Evolutionary conservation across 345 rosid species (phyloP).

Genomic region (Gossypium turneri): DNA sequence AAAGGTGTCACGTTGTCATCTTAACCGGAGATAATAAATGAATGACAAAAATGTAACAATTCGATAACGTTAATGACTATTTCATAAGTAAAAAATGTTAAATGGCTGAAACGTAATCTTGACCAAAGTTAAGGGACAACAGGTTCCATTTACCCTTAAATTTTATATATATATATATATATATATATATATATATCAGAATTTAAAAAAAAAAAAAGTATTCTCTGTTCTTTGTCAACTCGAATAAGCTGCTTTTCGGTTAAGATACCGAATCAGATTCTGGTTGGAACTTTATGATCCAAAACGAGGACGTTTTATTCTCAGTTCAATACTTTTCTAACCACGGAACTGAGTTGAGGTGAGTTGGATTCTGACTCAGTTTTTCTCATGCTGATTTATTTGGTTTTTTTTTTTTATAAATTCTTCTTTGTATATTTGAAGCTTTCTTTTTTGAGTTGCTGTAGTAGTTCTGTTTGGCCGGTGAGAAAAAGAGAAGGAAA

Average conservation of each 20-base stretch:
- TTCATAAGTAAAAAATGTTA: no score
- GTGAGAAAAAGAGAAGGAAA: background rate
- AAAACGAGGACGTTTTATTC: background rate
- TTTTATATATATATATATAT: no score
- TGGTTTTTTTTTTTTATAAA: background rate
- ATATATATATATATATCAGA: no score
- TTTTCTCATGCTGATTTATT: background rate
- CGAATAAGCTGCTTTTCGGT: background rate
- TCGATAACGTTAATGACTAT: no score
- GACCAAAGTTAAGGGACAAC: no score
- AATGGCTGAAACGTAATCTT: no score
- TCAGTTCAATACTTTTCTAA: background rate
- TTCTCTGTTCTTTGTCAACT: no score
- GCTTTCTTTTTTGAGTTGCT: background rate
- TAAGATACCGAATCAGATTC: background rate
- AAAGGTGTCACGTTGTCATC: no score
- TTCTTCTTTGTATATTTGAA: background rate
- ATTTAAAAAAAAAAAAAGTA: background rate
- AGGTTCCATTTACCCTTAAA: no score
- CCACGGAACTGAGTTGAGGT: background rate
- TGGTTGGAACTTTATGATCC: background rate
- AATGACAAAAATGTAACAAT: no score
- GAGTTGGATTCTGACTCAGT: conserved; percentile 1
- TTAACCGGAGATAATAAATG: fast-evolving
- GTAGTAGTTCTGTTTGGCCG: conserved; percentile 13